Evolutionary conservation across 371 early-diverging fungal genomes (phyloP), one percentile per base, ranked within the genome.

Genomic region (Mucor circinelloides): DNA sequence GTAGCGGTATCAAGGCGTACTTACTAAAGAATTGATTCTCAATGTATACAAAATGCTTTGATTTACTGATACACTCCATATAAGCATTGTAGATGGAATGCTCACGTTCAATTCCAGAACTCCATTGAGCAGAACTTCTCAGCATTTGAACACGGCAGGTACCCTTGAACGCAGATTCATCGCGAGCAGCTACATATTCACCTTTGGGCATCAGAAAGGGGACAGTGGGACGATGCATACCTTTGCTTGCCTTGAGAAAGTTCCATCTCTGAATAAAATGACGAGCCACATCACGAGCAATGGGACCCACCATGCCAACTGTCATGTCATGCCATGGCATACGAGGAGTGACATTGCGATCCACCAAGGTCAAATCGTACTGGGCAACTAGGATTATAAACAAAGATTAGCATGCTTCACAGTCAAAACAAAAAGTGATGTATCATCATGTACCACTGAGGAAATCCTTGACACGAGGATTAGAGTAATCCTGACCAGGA

Each of bases 301-400:
- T 83, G 58, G 84, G 88, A 3, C 94, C 95, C 3, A 87, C 86
- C 81, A 93, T 83, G 46, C 83, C 89, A 64, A 91, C 79, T 6
- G 89, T 87, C 32, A 96, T 87, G 66, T 97, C 98, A 77, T 97
- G 97, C 98, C 98, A 97, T 17, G 97, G 96, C 95, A 97, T 93
- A 55, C 97, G 89, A n/a, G 95, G 87, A 10, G 82, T 85, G 10
- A 75, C 69, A 38, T 75, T 64, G 40, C 87, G 61, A 55, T 79
- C 70, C 15, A 94, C 82, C 19, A 91, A 60, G 6, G 84, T 79
- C n/a, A 69, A 68, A 28, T 84, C 74, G 68, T 79, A 77, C 46
- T 85, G 68, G 32, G 79, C 75, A 36, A 94, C 91, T 76, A 60
- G n/a, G n/a, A n/a, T n/a, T 3, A 13, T 50, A 36, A 28, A 15